Evolutionary conservation across 768 basidiomycete genomes (phyloP), one percentile per base, ranked within the genome.

Genomic region (Lactifluus rugatus): DNA sequence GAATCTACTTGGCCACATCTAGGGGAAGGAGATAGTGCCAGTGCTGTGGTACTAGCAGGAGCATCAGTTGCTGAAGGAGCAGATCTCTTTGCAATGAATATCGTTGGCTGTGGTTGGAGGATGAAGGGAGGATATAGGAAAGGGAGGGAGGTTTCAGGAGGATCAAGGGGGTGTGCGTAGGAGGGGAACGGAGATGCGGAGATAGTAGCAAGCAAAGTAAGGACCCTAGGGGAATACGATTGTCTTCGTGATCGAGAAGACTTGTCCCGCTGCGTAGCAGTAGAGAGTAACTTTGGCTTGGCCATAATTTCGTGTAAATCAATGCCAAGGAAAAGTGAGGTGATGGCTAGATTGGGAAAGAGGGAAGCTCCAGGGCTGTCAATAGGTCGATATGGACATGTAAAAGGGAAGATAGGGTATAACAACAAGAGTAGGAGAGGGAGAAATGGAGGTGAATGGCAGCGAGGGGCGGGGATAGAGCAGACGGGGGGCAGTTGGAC

Each of bases 41-140:
- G 52, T 14, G 45, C 45, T 1, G 49, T 17, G 17, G 37, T 31
- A 42, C 11, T 42, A 7, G 57, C n/a, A 3, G 42, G 14, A 46
- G 10, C 31, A 54, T 21, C 13, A 14, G 37, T 13, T 11, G 56
- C 8, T 28, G 19, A 26, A 32, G 16, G 32, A 32, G 17, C 23
- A 11, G 49, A 46, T 48, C 54, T 31, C 49, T 52, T 60, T 26
- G 19, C 28, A 13, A 52, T 19, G 21, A 25, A 46, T n/a, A n/a
- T n/a, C 19, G 63, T 31, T 42, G 36, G 70, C 56, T 39, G 31
- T 41, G 37, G 70, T 58, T 47, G 58, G 58, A 32, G 66, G 69
- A 61, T 1, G 17, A 79, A 67, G 21, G 73, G 74, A 13, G 65
- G 65, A 25, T 62, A 65, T 41, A 64, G 63, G 28, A 66, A 64